Base-by-base conservation (phyloP, 352 stramenopile species). In the Phytopythium boreale region DNA sequence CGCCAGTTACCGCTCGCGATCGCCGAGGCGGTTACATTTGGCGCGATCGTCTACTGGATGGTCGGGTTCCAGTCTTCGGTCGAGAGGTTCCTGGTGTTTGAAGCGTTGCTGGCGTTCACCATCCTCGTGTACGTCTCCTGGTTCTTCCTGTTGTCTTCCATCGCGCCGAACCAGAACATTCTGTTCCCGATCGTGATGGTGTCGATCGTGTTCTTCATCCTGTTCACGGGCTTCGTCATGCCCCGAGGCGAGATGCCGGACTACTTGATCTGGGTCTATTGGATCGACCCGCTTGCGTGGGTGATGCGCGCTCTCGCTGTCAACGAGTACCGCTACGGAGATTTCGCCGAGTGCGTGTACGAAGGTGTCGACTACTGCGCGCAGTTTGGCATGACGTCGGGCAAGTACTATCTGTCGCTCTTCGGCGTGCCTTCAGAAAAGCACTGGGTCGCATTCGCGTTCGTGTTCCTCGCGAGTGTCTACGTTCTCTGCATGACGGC, bases 11-110 rank as follows among this genome's bases (percentile, higher is more conserved):
- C 77, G 59, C 61, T 82, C 50, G 60, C 64, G 63, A 24, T 75
- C 2, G 63, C 78, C 17, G 86, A 94, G 68, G 75, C 74, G 5
- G 60, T 88, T 19, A 53, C 88, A 22, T 93, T 91, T 74, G 86
- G 80, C n/a, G 80, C 76, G 14, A 69, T 95, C 56, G 17, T 72
- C 20, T 72, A 72, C 44, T 72, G 66, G 66, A 62, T 66, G 17
- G 43, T 57, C 56, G 66, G 63, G 19, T 67, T 95, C 37, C 71
- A 67, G 26, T 34, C 47, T 6, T 69, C 73, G 27, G 55, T 76
- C 24, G 61, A 44, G 24, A 63, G 68, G 31, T 92, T 87, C 59
- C 65, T 93, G 19, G 61, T 86, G 49, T 93, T 82, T 58, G 65
- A 92, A 53, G 55, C 66, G 8, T 67, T 88, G 19, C 64, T 95